Evolutionary conservation across 2,329 filamentous ascomycete genomes (phyloP).

Genomic region (Colletotrichum phormii): DNA sequence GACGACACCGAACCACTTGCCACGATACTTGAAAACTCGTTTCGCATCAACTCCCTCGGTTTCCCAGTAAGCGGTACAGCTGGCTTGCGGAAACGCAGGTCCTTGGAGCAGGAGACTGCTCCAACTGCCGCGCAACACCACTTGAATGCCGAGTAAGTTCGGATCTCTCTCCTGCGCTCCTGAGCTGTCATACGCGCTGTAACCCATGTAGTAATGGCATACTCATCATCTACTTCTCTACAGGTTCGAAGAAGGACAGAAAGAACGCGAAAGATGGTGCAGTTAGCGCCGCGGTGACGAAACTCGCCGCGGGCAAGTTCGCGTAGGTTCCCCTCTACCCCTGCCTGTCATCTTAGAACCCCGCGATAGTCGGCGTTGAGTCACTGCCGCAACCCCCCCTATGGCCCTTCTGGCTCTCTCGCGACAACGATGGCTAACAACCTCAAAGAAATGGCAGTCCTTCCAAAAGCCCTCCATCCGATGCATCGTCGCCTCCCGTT

Average conservation of each 20-base stretch:
- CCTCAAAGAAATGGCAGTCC: conserved; percentile 45
- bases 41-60: neutral
- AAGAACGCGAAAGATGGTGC: conserved; percentile 67
- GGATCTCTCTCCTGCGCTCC: neutral
- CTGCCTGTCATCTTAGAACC: conserved; percentile 16
- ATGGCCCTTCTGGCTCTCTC: conserved; percentile 40
- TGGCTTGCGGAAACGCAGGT: conserved; percentile 37
- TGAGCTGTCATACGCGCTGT: neutral
- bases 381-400: conserved; percentile 37
- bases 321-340: conserved; percentile 52
- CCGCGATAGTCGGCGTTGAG: conserved; percentile 42
- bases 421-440: conserved; percentile 28
- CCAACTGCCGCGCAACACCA: conserved; percentile 38
- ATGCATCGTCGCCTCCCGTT: conserved; percentile 52
- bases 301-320: conserved; percentile 64
- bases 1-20: conserved; percentile 4
- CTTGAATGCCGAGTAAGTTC: conserved; percentile 39
- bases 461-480: conserved; percentile 46
- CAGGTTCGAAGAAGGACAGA: conserved; percentile 63
- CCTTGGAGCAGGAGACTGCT: conserved; percentile 37
- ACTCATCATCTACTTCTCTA: conserved; percentile 6
- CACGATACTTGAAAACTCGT: neutral
- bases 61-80: conserved; percentile 19
- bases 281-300: conserved; percentile 65
- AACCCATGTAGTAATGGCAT: neutral